Conservation (phyloP, 345 rosid genomes). For the Citrus reticulata region DNA sequence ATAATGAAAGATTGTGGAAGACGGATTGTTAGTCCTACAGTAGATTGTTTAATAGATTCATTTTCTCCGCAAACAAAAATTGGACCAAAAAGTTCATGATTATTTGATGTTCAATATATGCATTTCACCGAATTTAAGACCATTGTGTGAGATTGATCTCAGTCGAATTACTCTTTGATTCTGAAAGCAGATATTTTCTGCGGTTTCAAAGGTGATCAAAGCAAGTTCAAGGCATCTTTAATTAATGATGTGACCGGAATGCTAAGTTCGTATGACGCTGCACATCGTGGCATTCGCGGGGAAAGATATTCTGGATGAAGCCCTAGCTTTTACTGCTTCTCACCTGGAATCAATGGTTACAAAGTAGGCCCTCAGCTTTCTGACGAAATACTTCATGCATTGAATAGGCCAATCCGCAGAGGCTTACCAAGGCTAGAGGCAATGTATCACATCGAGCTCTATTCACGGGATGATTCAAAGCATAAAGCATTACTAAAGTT, state of each 20-base stretch:
- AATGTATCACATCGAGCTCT: conserved; percentile 16
- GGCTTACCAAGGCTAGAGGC: conserved; percentile 19
- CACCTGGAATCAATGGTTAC: not conserved
- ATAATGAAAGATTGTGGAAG: too few relatives aligned
- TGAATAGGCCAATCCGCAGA: conserved; percentile 2
- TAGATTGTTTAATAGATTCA: too few relatives aligned
- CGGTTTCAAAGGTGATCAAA: not conserved
- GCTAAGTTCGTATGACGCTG: conserved; percentile 13
- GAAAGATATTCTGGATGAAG: conserved; percentile 20
- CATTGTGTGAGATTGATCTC: not conserved
- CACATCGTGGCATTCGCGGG: conserved; percentile 9
- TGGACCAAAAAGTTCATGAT: too few relatives aligned
- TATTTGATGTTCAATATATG: too few relatives aligned
- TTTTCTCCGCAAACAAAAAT: too few relatives aligned
- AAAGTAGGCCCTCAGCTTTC: not conserved
- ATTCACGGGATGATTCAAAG: conserved; percentile 4
- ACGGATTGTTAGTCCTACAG: too few relatives aligned
- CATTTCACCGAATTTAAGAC: too few relatives aligned
- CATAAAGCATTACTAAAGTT: not conserved
- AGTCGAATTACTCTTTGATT: too few relatives aligned
- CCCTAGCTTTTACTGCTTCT: conserved; percentile 7
- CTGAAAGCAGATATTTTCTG: not conserved
- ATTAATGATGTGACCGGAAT: conserved; percentile 7
- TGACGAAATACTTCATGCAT: not conserved
- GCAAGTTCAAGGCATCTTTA: conserved; percentile 9